Evolutionary conservation across 768 basidiomycete species (phyloP).

Genomic region (Xerocomus potaroensis): DNA sequence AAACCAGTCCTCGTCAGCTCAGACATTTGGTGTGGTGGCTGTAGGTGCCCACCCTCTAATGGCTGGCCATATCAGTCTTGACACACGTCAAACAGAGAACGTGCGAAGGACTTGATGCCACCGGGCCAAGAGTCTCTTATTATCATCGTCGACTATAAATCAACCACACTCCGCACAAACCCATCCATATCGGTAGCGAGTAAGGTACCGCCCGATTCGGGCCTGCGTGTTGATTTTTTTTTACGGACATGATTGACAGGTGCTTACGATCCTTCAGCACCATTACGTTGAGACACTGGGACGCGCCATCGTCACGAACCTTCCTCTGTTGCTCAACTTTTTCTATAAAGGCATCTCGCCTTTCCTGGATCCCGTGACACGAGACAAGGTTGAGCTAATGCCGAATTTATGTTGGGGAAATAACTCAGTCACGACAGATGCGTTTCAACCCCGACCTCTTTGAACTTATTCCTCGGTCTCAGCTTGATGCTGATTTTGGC

Average conservation of each 20-base stretch:
- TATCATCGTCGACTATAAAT: conserved; percentile 84
- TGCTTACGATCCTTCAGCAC: conserved; percentile 76
- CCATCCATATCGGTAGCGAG: conserved; percentile 78
- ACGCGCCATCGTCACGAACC: conserved; percentile 77
- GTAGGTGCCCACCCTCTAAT: conserved; percentile 46
- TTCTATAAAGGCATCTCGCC: conserved; percentile 84
- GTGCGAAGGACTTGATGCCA: conserved; percentile 87
- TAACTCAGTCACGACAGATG: conserved; percentile 47
- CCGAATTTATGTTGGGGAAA: background rate
- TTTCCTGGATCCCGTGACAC: conserved; percentile 83
- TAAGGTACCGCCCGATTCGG: conserved; percentile 42
- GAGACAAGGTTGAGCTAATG: conserved; percentile 61
- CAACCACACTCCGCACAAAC: conserved; percentile 75
- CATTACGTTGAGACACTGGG: conserved; percentile 90
- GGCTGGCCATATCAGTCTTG: conserved; percentile 1
- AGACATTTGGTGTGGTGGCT: conserved; percentile 84
- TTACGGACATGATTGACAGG: conserved; percentile 31
- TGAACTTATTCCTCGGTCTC: conserved; percentile 68
- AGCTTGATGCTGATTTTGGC: conserved; percentile 81
- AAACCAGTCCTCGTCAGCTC: conserved; percentile 71
- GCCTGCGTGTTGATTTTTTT: background rate
- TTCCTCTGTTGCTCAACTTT: conserved; percentile 68
- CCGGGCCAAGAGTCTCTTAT: conserved; percentile 77
- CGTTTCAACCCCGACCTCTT: conserved; percentile 81
- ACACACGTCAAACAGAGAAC: conserved; percentile 51